Base-by-base conservation (phyloP, 768 basidiomycete genomes). In the Pholiota molesta region DNA sequence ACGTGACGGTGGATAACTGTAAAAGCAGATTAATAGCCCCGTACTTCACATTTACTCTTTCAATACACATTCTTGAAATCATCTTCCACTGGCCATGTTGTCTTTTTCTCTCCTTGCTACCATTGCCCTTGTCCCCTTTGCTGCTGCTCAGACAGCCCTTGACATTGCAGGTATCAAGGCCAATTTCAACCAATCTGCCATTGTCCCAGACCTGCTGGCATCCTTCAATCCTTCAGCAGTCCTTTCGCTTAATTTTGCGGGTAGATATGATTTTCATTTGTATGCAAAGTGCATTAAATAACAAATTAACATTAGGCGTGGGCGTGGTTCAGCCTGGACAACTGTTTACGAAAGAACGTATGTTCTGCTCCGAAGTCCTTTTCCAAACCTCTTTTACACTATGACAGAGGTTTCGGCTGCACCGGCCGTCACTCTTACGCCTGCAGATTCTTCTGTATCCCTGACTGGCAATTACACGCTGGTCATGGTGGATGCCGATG, bases 401-500 rank as follows among this genome's bases (percentile, higher is more conserved):
- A 10, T 19, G 14, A n/a, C 69, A 93, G 91, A 87, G 75, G 86
- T 82, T 60, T 74, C 77, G 10, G 74, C 81, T 21, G 75, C 78
- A 26, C 91, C 92, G 5, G 75, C 73, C 6, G 73, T 92, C 62
- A 77, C 79, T 13, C 67, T 91, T 58, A 77, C 78, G 5, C 76
- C 85, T 11, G 80, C 76, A 53, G 84, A 85, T 73, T 73, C 79
- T 35, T 80, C 84, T 26, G 72, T 77, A 16, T 37, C 72, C 11
- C 72, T 89, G 56, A 71, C 71, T 39, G 83, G 82, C 13, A 81
- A 74, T 44, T 92, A 81, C 74, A 91, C 91, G 26, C 71, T 94
- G 37, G 78, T 84, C 55, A 90, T 95, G 90, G 82, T 86, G 31
- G 92, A 95, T 67, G 89, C 90, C 13, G 86, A 86, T 61, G 70